Evolutionary conservation across 2,329 filamentous ascomycete genomes (phyloP).

Genomic region (Cladophialophora exuberans): DNA sequence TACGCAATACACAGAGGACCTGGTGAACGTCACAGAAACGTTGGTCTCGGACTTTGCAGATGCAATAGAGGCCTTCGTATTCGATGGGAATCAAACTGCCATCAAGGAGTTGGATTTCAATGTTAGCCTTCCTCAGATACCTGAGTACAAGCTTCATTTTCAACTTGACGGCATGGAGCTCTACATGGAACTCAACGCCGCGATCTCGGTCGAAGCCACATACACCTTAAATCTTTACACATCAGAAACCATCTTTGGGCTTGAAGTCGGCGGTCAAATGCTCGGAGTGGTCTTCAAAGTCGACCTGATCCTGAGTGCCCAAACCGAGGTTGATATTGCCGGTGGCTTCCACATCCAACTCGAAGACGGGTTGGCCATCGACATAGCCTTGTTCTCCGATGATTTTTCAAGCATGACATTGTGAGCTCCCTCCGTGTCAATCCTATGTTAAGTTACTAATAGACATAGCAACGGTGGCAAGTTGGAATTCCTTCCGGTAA

Average conservation of each 20-base stretch:
- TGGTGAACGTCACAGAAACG: neutral
- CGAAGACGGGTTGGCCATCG: neutral
- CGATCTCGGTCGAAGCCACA: neutral
- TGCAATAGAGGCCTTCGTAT: neutral
- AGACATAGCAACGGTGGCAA: neutral
- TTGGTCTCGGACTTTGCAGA: slow-evolving; percentile 1
- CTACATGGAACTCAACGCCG: slow-evolving; percentile 2
- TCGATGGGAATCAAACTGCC: neutral
- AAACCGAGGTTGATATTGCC: neutral
- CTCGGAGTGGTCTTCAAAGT: neutral
- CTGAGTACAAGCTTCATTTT: neutral
- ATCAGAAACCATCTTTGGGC: neutral
- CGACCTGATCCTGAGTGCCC: neutral
- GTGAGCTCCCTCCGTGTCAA: neutral
- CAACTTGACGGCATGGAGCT: slow-evolving; percentile 2
- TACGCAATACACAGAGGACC: neutral
- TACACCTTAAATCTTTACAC: slow-evolving; percentile 4
- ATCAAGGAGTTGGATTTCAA: slow-evolving; percentile 2
- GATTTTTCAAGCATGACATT: neutral
- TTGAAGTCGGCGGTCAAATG: neutral
- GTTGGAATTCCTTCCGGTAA: slow-evolving; percentile 5
- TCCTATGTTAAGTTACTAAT: neutral
- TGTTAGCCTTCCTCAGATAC: neutral
- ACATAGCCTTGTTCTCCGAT: neutral
- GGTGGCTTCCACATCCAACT: neutral